Evolutionary conservation across 2,329 filamentous ascomycete species (phyloP).

Genomic region (Elsinoe arachidis): DNA sequence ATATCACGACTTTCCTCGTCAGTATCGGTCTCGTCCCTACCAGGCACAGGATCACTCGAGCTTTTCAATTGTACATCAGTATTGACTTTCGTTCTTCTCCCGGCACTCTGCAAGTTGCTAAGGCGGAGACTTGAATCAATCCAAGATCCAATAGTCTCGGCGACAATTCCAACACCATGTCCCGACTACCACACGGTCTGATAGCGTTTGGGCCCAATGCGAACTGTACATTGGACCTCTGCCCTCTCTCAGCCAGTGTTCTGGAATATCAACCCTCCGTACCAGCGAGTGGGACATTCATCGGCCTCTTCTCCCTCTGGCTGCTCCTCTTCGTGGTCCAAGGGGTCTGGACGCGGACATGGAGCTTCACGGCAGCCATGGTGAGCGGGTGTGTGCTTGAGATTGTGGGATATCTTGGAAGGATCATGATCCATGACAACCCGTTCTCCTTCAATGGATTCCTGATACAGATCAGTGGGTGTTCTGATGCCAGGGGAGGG

Average conservation of each 20-base stretch:
- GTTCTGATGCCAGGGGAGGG: neutral
- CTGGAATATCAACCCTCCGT: neutral
- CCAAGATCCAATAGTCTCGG: no score
- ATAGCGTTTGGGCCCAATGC: neutral
- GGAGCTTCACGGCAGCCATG: constrained; percentile 38
- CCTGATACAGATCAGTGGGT: constrained; percentile 29
- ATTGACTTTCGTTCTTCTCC: no score
- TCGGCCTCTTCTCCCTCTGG: neutral
- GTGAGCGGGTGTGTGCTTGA: constrained; percentile 36
- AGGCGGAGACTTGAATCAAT: no score
- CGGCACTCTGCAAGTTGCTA: no score
- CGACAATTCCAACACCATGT: neutral
- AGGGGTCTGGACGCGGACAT: constrained; percentile 15
- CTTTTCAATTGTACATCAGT: no score
- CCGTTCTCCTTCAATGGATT: constrained; percentile 36
- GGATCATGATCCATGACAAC: constrained; percentile 34
- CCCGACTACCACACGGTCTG: neutral
- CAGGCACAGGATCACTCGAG: no score
- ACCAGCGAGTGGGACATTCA: neutral
- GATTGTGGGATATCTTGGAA: constrained; percentile 35
- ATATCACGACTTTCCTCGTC: no score
- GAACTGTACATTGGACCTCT: neutral
- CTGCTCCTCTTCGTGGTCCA: neutral
- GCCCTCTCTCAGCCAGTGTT: neutral
- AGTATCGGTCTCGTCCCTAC: no score